phyloP scores from a whole-genome alignment of 2,329 filamentous ascomycete species.

The Aspergillus clavatus region DNA sequence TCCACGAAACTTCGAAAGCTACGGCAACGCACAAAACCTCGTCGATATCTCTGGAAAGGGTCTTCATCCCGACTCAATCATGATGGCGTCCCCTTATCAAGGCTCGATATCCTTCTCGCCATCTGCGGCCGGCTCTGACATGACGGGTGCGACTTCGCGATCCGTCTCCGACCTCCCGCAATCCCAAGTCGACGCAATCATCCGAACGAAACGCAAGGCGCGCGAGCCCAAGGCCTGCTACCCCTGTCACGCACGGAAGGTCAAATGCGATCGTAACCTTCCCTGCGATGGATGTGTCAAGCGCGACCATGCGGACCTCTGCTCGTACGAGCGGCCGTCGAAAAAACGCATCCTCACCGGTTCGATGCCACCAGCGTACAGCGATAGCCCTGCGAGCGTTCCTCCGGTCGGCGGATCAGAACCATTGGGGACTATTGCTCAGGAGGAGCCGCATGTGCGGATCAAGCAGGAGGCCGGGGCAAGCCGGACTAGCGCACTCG shows the following conservation, averaged over 20 bases:
- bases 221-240: constrained; percentile 46
- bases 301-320: constrained; percentile 46
- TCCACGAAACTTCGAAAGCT: neutral
- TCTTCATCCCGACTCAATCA: neutral
- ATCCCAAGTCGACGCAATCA: constrained; percentile 45
- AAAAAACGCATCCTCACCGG: constrained; percentile 38
- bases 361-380: constrained; percentile 18
- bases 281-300: constrained; percentile 48
- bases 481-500: constrained; percentile 8
- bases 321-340: constrained; percentile 46
- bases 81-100: constrained; percentile 30
- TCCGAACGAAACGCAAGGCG: constrained; percentile 45
- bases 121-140: constrained; percentile 20
- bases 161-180: constrained; percentile 40
- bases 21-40: neutral
- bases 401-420: constrained; percentile 6
- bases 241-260: constrained; percentile 44
- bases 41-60: neutral
- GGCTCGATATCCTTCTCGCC: constrained; percentile 28
- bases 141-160: constrained; percentile 20
- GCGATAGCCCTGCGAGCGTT: constrained; percentile 17
- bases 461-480: constrained; percentile 17
- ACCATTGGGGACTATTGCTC: constrained; percentile 10
- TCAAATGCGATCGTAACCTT: constrained; percentile 47
- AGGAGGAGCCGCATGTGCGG: constrained; percentile 19